Base-by-base conservation (phyloP, 306 rosid genomes). In the Adenanthera pavonina region DNA sequence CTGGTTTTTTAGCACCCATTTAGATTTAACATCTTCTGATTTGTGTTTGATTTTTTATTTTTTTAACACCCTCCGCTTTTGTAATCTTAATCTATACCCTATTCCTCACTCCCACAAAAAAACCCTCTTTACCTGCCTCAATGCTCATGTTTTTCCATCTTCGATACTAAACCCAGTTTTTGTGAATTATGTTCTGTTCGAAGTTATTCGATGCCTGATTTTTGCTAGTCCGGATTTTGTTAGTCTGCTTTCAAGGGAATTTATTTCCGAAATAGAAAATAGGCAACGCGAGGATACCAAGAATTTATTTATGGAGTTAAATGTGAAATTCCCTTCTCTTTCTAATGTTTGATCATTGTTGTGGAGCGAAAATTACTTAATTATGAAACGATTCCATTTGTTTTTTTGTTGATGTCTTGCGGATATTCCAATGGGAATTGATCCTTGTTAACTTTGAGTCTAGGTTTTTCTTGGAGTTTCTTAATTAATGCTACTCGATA, bases 11-110 rank as follows among this genome's bases (percentile, higher is more conserved):
- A 25, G 30, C 30, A 25, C 30, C 30, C 30, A 25, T 25, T 25
- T 25, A 25, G 30, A 25, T 25, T 25, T 25, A 25, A 25, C 30
- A 25, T 25, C 30, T 25, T 25, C 1, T 25, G 30, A 25, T 25
- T 25, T 25, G 0, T 25, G 30, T 25, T 25, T 25, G 30, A 25
- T 25, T 25, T 25, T 25, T 25, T 25, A 1, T 25, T 25, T 25
- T 25, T 25, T 25, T 25, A 25, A 25, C 30, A 25, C 60, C 41
- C 66, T 16, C 64, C 61, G 85, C 76, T 74, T 70, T 80, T 25
- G 20, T 72, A 77, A 77, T 66, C 76, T 77, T 72, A 77, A 77
- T 66, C 76, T 77, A 62, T 66, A 36, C 47, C 14, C 34, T 43
- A 53, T 2, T 19, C 13, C 16, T 43, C 19, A 35, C 61, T 34